Conservation (phyloP, 1,284 basidiomycete species). For the Apiotrichum porosum region DNA sequence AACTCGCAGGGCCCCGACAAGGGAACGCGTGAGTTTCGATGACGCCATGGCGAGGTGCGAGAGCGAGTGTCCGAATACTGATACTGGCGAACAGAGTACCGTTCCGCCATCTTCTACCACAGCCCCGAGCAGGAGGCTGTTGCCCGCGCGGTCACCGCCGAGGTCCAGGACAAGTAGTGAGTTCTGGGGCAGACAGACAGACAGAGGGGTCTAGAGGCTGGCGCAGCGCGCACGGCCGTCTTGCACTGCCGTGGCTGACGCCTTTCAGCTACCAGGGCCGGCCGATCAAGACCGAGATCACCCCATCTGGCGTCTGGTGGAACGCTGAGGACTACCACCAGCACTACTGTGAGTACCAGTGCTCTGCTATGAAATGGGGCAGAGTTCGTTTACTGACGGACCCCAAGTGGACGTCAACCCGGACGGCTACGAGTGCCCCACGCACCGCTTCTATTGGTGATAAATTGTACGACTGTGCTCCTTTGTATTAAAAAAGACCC, state of each 20-base stretch:
- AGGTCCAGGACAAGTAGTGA: slow-evolving; percentile 76
- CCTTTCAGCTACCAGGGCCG: slow-evolving; percentile 62
- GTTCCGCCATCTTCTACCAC: slow-evolving; percentile 84
- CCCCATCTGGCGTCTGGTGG: slow-evolving; percentile 66
- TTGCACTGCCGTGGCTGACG: background rate
- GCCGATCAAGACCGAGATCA: slow-evolving; percentile 74
- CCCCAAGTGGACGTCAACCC: slow-evolving; percentile 48
- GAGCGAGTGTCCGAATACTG: background rate
- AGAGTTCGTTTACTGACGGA: slow-evolving; percentile 8
- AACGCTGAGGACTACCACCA: slow-evolving; percentile 82
- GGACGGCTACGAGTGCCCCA: slow-evolving; percentile 51
- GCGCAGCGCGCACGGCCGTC: background rate
- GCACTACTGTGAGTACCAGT: slow-evolving; percentile 54
- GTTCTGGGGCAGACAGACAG: too few relatives aligned
- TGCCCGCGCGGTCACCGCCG: slow-evolving; percentile 73
- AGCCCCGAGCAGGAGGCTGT: slow-evolving; percentile 67
- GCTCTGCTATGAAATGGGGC: background rate
- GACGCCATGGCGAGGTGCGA: too few relatives aligned
- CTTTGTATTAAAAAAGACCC: too few relatives aligned
- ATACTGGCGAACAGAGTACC: too few relatives aligned
- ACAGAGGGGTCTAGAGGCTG: too few relatives aligned
- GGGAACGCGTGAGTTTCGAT: slow-evolving; percentile 63
- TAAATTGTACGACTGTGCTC: too few relatives aligned
- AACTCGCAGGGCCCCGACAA: slow-evolving; percentile 71
- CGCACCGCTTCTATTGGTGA: slow-evolving; percentile 51